Conservation (phyloP, 495 filamentous ascomycete genomes). For the Aspergillus ellipticus region DNA sequence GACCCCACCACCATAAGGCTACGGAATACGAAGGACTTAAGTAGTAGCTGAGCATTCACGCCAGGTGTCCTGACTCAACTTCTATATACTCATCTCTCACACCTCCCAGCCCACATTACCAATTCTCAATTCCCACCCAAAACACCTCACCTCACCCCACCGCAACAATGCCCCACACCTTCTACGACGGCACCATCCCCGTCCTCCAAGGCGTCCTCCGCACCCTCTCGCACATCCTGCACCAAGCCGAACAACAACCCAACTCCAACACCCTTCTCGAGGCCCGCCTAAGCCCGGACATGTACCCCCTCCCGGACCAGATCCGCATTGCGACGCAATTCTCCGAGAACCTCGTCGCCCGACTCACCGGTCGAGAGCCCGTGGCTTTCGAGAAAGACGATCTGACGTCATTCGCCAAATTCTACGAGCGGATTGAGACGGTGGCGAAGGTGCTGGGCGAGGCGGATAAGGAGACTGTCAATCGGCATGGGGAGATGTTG, state of each 20-base stretch:
- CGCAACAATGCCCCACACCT: neutral
- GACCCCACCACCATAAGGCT: no score
- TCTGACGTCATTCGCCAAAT: constrained; percentile 35
- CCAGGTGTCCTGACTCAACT: no score
- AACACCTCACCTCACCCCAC: no score
- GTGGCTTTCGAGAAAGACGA: constrained; percentile 27
- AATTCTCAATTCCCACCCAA: no score
- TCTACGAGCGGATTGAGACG: constrained; percentile 38
- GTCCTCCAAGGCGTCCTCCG: constrained; percentile 24
- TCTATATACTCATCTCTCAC: no score
- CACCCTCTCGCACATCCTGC: constrained; percentile 29
- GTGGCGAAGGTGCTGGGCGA: constrained; percentile 34
- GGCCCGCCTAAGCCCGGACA: constrained; percentile 38
- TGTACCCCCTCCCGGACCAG: constrained; percentile 47
- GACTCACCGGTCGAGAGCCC: constrained; percentile 30
- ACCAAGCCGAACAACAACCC: constrained; percentile 22
- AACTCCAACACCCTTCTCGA: constrained; percentile 19
- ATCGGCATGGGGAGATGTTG: constrained; percentile 13
- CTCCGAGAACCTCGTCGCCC: constrained; percentile 28
- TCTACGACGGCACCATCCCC: constrained; percentile 33
- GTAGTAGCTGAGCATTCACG: no score
- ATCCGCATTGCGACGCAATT: constrained; percentile 37
- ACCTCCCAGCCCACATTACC: no score
- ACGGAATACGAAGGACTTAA: no score
- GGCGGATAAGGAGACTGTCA: constrained; percentile 38